phyloP scores from a whole-genome alignment of 1,139 yeast genomes.

The Sugiyamaella japonica region DNA sequence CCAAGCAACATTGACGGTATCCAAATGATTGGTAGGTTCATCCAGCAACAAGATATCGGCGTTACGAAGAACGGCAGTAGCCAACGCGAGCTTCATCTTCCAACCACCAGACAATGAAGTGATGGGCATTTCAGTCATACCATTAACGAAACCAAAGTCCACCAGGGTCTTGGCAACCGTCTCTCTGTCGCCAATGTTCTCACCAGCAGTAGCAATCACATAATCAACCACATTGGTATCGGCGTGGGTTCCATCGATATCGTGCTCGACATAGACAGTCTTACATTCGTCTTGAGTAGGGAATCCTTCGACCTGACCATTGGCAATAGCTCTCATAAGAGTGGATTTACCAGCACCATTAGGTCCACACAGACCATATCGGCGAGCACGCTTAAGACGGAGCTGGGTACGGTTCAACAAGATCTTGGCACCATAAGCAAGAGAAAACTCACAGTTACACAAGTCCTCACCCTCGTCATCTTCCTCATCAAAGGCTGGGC shows the following conservation, averaged over 20 bases:
- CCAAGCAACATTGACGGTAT: constrained; percentile 99
- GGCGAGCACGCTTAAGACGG: constrained; percentile 98
- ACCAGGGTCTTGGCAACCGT: constrained; percentile 67
- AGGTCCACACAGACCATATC: constrained; percentile 99
- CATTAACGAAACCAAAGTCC: constrained; percentile 91
- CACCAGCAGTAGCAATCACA: constrained; percentile 70
- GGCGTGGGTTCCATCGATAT: constrained; percentile 96
- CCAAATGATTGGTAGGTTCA: constrained; percentile 99
- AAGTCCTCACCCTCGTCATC: constrained; percentile 99
- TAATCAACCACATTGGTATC: constrained; percentile 91
- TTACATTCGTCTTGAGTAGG: constrained; percentile 98
- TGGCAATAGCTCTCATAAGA: constrained; percentile 99
- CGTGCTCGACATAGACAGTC: constrained; percentile 99
- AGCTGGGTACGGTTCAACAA: constrained; percentile 98
- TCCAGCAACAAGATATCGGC: constrained; percentile 97
- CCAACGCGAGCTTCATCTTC: constrained; percentile 99
- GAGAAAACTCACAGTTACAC: constrained; percentile 99
- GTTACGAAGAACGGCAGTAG: constrained; percentile 98
- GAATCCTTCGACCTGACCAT: constrained; percentile 99
- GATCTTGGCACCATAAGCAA: constrained; percentile 99
- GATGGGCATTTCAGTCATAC: constrained; percentile 89
- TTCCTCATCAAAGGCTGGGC: constrained; percentile 95
- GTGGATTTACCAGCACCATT: constrained; percentile 99
- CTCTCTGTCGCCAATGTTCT: constrained; percentile 59
- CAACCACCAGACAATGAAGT: constrained; percentile 99